These are phyloP conservation scores for Coleophoma eucalyptorum DNA, from an alignment of 2,329 filamentous ascomycete genomes.

Conservation along the genomic window DNA sequence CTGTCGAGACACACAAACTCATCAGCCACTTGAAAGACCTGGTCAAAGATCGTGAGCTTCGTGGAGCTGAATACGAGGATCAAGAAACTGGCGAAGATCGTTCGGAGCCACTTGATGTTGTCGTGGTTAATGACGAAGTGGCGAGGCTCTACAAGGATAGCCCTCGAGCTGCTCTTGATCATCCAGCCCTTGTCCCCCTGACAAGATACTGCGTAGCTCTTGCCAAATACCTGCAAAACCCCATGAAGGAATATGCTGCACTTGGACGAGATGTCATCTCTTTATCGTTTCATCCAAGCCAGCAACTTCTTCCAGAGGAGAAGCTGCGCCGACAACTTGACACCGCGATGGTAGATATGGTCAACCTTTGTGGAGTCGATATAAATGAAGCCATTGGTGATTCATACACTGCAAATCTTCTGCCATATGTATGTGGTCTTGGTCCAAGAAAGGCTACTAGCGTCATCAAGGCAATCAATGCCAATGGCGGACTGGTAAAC, in stretches of 20 bases:
- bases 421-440: slow-evolving; percentile 88
- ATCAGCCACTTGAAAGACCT: slow-evolving; percentile 78
- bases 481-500: slow-evolving; percentile 81
- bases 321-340: slow-evolving; percentile 84
- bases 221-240: slow-evolving; percentile 90
- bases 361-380: slow-evolving; percentile 93
- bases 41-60: slow-evolving; percentile 72
- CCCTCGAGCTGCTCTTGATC: slow-evolving; percentile 71
- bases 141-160: slow-evolving; percentile 95
- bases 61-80: slow-evolving; percentile 79
- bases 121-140: slow-evolving; percentile 94
- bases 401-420: slow-evolving; percentile 75
- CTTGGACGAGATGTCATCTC: slow-evolving; percentile 85
- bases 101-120: slow-evolving; percentile 77
- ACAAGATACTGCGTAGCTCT: slow-evolving; percentile 87
- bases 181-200: slow-evolving; percentile 74
- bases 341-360: slow-evolving; percentile 97
- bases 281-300: slow-evolving; percentile 83
- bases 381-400: slow-evolving; percentile 88
- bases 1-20: slow-evolving; percentile 79
- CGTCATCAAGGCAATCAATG: slow-evolving; percentile 84
- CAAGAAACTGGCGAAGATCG: slow-evolving; percentile 70
- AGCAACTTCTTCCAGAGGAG: slow-evolving; percentile 83
- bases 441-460: slow-evolving; percentile 87
- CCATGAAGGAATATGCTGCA: slow-evolving; percentile 93